These are phyloP conservation scores for Trichoderma sp. DNA, from an alignment of 2,329 filamentous ascomycete genomes.

Conservation along the genomic window DNA sequence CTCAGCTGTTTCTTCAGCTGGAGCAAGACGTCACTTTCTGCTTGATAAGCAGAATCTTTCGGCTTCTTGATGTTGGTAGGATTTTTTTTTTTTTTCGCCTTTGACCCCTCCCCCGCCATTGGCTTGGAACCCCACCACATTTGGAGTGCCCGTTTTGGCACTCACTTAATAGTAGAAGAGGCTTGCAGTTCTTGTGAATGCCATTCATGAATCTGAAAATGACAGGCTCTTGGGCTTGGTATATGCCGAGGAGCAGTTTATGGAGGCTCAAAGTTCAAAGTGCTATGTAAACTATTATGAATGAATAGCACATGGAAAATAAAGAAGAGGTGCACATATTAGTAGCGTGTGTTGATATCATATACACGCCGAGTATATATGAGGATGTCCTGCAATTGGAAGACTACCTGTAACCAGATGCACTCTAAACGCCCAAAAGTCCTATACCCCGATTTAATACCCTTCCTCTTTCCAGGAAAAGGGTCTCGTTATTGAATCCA, in stretches of 20 bases:
- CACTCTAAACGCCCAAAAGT: background rate
- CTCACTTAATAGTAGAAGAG: background rate
- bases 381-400: background rate
- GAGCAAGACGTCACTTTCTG: conserved; percentile 18
- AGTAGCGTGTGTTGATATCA: background rate
- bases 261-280: too few relatives aligned
- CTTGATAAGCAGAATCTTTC: conserved; percentile 22
- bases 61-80: conserved; percentile 15
- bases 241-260: background rate
- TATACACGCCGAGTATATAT: background rate
- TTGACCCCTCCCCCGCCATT: conserved; percentile 20
- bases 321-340: background rate
- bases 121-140: background rate
- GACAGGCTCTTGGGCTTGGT: background rate
- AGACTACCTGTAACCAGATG: background rate
- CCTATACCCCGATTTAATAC: background rate
- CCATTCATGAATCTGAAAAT: background rate
- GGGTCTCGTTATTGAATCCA: background rate
- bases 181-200: background rate
- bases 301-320: background rate
- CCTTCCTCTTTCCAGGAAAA: background rate
- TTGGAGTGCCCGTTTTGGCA: background rate
- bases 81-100: conserved; percentile 15
- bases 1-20: background rate
- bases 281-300: too few relatives aligned